These are phyloP conservation scores for Starmerella bombi DNA, from an alignment of 805 yeast species.

Conservation along the genomic window DNA sequence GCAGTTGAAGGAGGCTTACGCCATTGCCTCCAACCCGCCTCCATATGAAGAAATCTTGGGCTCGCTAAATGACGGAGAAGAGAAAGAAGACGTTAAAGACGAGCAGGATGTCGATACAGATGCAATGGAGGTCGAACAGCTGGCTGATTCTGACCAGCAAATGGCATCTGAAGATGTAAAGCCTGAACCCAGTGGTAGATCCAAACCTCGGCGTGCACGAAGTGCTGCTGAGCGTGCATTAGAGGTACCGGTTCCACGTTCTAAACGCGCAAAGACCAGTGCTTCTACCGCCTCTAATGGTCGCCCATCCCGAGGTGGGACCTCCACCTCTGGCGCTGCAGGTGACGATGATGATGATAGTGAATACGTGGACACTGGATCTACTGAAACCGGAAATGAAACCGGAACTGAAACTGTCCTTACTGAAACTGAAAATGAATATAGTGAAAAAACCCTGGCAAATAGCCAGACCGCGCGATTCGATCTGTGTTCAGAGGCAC, in stretches of 20 bases:
- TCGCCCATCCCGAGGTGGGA: no score
- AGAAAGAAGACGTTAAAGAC: no score
- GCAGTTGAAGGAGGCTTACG: constrained; percentile 20
- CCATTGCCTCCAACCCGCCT: constrained; percentile 20
- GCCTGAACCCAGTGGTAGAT: constrained; percentile 19
- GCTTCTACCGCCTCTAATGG: no score
- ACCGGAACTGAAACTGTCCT: constrained; percentile 2
- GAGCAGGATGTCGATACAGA: no score
- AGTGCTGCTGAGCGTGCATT: constrained; percentile 3
- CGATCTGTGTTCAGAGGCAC: constrained; percentile 7
- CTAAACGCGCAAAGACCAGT: constrained; percentile 1
- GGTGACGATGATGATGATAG: constrained; percentile 12
- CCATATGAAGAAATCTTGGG: constrained; percentile 15
- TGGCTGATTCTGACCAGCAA: constrained; percentile 38
- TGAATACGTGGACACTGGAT: constrained; percentile 14
- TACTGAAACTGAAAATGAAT: not conserved
- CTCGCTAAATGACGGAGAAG: not conserved
- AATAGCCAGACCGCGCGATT: constrained; percentile 16
- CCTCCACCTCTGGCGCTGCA: no score
- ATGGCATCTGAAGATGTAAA: constrained; percentile 43
- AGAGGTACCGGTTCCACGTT: not conserved
- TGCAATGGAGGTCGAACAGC: constrained; percentile 30
- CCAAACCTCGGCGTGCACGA: constrained; percentile 25
- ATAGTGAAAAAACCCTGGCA: constrained; percentile 4
- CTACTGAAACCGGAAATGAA: constrained; percentile 3